These are phyloP conservation scores for Chenopodium suecicum DNA, from an alignment of 148 eudicot species.

Conservation along the genomic window DNA sequence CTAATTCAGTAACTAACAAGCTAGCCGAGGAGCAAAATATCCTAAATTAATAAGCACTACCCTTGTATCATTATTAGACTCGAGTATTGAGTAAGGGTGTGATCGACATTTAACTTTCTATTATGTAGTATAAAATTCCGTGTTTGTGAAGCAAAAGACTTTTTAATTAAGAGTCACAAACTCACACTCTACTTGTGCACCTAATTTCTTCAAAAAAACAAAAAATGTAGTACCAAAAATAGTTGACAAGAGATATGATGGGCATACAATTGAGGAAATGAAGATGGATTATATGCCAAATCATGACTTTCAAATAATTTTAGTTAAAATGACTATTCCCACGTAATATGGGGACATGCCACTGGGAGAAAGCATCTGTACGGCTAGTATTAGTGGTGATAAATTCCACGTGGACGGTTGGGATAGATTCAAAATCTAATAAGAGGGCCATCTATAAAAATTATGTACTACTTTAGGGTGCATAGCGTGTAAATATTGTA, in stretches of 20 bases:
- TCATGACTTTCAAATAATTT: not conserved
- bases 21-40: too few relatives aligned
- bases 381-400: not conserved
- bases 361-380: not conserved
- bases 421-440: not conserved
- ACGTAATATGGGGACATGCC: not conserved
- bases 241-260: not conserved
- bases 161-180: too few relatives aligned
- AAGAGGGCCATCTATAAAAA: not conserved
- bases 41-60: too few relatives aligned
- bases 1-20: too few relatives aligned
- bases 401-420: constrained; percentile 8
- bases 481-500: constrained; percentile 24
- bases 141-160: too few relatives aligned
- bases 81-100: too few relatives aligned
- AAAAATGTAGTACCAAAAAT: not conserved
- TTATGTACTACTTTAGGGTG: constrained; percentile 27
- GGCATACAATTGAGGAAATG: not conserved
- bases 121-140: too few relatives aligned
- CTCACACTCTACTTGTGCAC: too few relatives aligned
- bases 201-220: not conserved
- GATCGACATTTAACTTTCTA: too few relatives aligned
- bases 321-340: not conserved
- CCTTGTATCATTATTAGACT: too few relatives aligned
- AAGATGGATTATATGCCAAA: not conserved